Base-by-base conservation (phyloP, 257 asterid genomes). In the Forsythia viridissima region DNA sequence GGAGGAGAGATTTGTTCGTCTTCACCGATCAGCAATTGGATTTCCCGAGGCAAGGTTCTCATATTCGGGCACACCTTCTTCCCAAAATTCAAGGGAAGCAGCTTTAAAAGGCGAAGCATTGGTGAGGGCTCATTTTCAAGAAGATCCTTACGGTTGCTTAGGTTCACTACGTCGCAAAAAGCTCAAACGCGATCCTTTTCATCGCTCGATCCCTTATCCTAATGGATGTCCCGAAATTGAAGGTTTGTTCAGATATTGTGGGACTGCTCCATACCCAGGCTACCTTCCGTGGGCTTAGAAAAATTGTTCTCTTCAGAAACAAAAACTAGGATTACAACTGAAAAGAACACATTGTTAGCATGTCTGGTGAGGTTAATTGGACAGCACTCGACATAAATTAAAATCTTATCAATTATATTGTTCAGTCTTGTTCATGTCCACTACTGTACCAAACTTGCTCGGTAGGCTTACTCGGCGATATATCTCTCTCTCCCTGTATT, bases 151-250 rank as follows among this genome's bases (percentile, higher is more conserved):
- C 18, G 98, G 98, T 13, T 95, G 99, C 81, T 70, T 81, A 72
- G 97, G 98, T 46, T 82, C 94, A 4, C 87, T 95, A 81, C 87
- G 69, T 18, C 96, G 84, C 74, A 95, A 95, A 74, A 95, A 92
- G 79, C 83, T 92, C 41, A 92, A 92, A 1, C 97, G 94, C 0
- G 97, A 95, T 72, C 99, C 98, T 18, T 93, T 95, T 81, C 99
- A 93, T 73, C 89, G 99, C 41, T 79, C 98, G 3, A 83, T 95
- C 61, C 99, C 99, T 75, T 93, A 95, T 83, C 99, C 99, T 11
- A 92, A 88, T 70, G 98, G 98, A 9, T 95, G 98, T 61, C 99
- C 98, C 6, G 99, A 95, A 84, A 91, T 95, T 15, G 86, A 86
- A 77, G 93, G 93, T 7, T 77, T 95, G 88, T 93, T 95, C 80